Base-by-base conservation (phyloP, 768 basidiomycete species). In the Lentinula lateritia region DNA sequence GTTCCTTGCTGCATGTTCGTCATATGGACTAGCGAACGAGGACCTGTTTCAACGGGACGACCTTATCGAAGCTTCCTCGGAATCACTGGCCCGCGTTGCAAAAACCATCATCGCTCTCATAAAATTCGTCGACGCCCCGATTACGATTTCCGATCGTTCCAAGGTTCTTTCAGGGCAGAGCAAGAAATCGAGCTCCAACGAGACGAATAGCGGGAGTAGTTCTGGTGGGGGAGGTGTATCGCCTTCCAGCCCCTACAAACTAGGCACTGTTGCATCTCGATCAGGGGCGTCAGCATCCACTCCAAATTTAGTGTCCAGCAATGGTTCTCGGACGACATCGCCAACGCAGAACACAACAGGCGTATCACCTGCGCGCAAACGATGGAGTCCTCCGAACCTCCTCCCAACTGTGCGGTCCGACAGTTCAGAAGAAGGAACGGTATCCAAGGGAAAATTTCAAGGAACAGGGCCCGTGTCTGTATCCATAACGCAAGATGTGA, bases 1-100 rank as follows among this genome's bases (percentile, higher is more conserved):
- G 71, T 94, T 93, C 69, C 78, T 92, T 36, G 88, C 89, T 3
- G 84, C 88, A 0, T 92, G 88, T 64, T 80, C 88, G 32, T 82
- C 84, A 43, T 83, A 86, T 65, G 89, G 88, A 3, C 73, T 92
- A 28, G 69, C 80, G 42, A 72, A 81, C 28, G 83, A 86, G 59
- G 88, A 88, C 61, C 72, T 90, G 46, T 90, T 92, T 69, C 78
- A 81, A 48, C 78, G 79, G 3, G 87, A 90, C 66, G 89, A 91
- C 69, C 77, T 92, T 52, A 80, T 83, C 23, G 83, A 87, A 66
- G 79, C 76, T 32, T 80, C 82, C 10, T 73, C 80, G 43, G 86
- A 89, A 63, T 78, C 82, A 10, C 77, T 91, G 28, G 85, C 82
- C 45, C 83, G 90, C 58, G 91, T 94, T 39, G 91, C 91, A 34